Percentiles rank a stretch among this genome's conserved stretches.
Conservation (phyloP, 2,329 filamentous ascomycete species). For the Aspergillus luchuensis region DNA sequence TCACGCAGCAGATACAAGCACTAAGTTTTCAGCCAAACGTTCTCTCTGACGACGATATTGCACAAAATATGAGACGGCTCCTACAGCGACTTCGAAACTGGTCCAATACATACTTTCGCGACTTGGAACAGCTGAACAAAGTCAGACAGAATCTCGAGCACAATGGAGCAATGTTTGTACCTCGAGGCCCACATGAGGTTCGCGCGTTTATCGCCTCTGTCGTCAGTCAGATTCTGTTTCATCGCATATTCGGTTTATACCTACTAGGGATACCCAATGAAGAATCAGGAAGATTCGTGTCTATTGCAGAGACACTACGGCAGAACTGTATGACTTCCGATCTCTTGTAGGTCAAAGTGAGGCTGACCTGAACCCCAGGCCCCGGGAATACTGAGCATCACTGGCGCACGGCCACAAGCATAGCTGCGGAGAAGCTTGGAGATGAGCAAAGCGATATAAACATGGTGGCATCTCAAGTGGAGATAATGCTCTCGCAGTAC, state of each 20-base stretch:
- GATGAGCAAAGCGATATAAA: not conserved
- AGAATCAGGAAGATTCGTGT: not conserved
- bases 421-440: constrained; percentile 2
- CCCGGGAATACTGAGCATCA: constrained; percentile 13
- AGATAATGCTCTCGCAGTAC: not conserved
- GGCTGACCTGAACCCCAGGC: constrained; percentile 10
- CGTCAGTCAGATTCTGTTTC: not conserved
- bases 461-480: constrained; percentile 4
- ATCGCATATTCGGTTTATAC: not conserved
- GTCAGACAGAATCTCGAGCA: not conserved
- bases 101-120: constrained; percentile 16
- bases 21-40: not conserved
- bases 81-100: constrained; percentile 17
- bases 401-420: constrained; percentile 28
- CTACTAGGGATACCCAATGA: not conserved
- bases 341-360: not conserved
- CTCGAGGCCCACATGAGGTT: not conserved
- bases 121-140: not conserved
- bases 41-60: constrained; percentile 18
- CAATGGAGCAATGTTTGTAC: not conserved
- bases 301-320: not conserved
- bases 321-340: constrained; percentile 10
- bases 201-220: not conserved
- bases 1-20: constrained; percentile 7
- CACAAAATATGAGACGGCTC: constrained; percentile 13